A percentile compares a stretch with the other conserved stretches of the same genome.
Conservation (phyloP, 75 land plant genomes). For the Isoetes taiwanensis region DNA sequence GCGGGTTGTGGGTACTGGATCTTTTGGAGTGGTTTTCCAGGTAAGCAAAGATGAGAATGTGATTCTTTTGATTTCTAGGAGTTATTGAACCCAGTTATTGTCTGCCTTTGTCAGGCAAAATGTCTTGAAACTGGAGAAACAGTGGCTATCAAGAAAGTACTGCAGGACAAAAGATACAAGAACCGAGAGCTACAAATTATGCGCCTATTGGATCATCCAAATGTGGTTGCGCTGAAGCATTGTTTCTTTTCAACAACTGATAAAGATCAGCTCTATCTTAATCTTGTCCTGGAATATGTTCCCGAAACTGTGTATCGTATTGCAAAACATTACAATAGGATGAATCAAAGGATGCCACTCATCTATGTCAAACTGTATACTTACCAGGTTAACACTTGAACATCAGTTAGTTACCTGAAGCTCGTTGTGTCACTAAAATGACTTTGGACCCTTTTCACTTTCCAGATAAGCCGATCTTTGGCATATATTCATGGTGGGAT, state of each 20-base stretch:
- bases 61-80: no score
- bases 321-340: conserved; percentile 78
- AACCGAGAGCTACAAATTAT: conserved; percentile 81
- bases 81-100: no score
- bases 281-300: conserved; percentile 77
- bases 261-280: conserved; percentile 76
- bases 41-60: no score
- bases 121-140: conserved; percentile 84
- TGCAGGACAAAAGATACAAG: conserved; percentile 83
- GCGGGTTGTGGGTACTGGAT: conserved; percentile 90
- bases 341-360: conserved; percentile 80
- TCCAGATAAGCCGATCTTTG: conserved; percentile 76
- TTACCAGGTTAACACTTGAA: conserved; percentile 49
- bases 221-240: conserved; percentile 66
- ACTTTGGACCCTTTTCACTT: no score
- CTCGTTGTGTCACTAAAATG: not conserved
- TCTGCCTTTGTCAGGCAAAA: conserved; percentile 68
- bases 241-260: conserved; percentile 85
- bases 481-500: conserved; percentile 76
- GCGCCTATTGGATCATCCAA: conserved; percentile 77
- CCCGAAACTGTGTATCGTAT: conserved; percentile 86
- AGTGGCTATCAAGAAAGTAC: conserved; percentile 82
- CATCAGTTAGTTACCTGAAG: not conserved
- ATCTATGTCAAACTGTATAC: conserved; percentile 86
- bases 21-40: conserved; percentile 86